These are phyloP conservation scores for Suhomyces wounanorum DNA, from an alignment of 1,139 yeast species.

Conservation along the genomic window DNA sequence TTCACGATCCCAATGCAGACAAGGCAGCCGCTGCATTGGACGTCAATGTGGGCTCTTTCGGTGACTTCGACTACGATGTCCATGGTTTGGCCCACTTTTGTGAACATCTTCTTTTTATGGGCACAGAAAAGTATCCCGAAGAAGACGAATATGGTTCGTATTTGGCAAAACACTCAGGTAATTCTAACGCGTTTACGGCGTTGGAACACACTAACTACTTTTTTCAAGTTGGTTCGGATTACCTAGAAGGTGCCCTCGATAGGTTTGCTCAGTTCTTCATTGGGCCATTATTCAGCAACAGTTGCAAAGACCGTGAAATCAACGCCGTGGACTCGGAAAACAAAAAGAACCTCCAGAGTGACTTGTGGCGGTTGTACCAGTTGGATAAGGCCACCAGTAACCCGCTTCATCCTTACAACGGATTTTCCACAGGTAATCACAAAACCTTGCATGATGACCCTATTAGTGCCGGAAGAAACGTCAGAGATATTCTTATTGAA, in stretches of 20 bases:
- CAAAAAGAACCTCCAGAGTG: conserved; percentile 89
- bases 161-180: conserved; percentile 67
- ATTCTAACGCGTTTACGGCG: conserved; percentile 84
- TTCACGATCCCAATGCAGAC: conserved; percentile 84
- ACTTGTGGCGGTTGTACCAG: conserved; percentile 85
- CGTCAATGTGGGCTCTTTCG: conserved; percentile 87
- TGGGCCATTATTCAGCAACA: conserved; percentile 74
- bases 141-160: conserved; percentile 87
- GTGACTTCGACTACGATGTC: conserved; percentile 66
- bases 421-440: conserved; percentile 75
- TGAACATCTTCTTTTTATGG: conserved; percentile 94
- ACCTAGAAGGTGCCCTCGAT: conserved; percentile 84
- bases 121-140: conserved; percentile 87
- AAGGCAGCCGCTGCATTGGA: conserved; percentile 92
- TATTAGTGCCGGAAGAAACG: conserved; percentile 48
- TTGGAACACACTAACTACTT: conserved; percentile 88
- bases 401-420: conserved; percentile 69
- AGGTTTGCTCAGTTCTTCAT: conserved; percentile 92
- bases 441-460: conserved; percentile 63
- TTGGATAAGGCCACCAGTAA: conserved; percentile 75
- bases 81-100: conserved; percentile 96
- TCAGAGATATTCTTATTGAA: conserved; percentile 63
- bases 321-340: conserved; percentile 95
- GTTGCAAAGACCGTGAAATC: conserved; percentile 88
- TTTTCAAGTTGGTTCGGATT: conserved; percentile 78